Evolutionary conservation across 2,329 filamentous ascomycete genomes (phyloP), one percentile per base, ranked within the genome.

Genomic region (Claviceps capensis): DNA sequence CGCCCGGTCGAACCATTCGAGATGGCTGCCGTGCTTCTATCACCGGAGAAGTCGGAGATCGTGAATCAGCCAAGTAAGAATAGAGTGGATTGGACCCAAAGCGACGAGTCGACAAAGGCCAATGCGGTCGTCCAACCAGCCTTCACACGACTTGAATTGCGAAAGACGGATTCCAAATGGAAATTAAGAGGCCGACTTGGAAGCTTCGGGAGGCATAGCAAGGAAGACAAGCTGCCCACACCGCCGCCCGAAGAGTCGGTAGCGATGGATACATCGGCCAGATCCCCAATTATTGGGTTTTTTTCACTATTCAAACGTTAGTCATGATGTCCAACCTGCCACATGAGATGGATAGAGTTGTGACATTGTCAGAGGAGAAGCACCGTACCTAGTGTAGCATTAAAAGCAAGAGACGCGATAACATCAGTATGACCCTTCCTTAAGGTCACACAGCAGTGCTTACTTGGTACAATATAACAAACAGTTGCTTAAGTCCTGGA

Each of bases 61-160:
- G 9, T 49, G 22, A 53, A 53, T 8, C 55, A 58, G 36, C 53
- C 55, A 14, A 57, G 68, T 34, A 65, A 71, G 51, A 68, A 70
- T 57, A 67, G 72, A 36, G 72, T 75, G 52, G 77, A 82, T 61
- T 82, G 79, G 79, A 75, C 75, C 34, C 78, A 82, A 60, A 74
- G 71, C 58, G 78, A 81, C 55, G 75, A 80, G 62, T 48, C 58
- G 56, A 57, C 47, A 7, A 43, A 40, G 16, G 26, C 13, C 19
- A 50, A 46, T 7, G 4, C 26, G 26, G 41, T 41, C 40, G 17
- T 52, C 14, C 14, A 43, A 22, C 19, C 45, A 13, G 4, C 11
- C 8, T 9, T 14, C 5, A 40, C 55, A 51, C 47, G 60, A 4
- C 61, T 66, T 52, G 52, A 68, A 56, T 60, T 76, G 49, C 62